Conservation (phyloP, 2,329 filamentous ascomycete species). For the Onygenales sp. region DNA sequence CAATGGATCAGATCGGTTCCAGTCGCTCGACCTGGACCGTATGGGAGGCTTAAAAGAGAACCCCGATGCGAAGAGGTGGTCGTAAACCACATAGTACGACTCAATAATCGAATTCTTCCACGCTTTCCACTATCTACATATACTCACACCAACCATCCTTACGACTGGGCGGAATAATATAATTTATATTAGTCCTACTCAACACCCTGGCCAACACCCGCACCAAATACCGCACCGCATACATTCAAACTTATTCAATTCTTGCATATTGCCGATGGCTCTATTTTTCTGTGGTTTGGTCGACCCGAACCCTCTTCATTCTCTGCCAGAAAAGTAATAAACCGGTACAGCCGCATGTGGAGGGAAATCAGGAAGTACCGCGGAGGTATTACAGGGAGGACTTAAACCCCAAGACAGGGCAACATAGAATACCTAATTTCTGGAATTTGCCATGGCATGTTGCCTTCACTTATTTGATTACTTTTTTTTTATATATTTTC, state of each 20-base stretch:
- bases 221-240: not conserved
- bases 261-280: not conserved
- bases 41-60: conserved; percentile 95
- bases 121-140: no score
- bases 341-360: no score
- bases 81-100: conserved; percentile 14
- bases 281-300: not conserved
- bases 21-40: conserved; percentile 87
- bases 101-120: no score
- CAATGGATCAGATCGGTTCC: conserved; percentile 67
- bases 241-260: not conserved
- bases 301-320: not conserved
- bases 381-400: no score
- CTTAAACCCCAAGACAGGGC: no score
- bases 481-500: not conserved
- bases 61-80: conserved; percentile 32
- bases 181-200: not conserved
- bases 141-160: no score
- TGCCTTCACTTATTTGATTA: conserved; percentile 11
- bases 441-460: not conserved
- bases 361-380: no score
- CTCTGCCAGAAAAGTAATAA: not conserved
- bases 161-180: not conserved
- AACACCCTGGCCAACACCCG: no score
- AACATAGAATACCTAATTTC: not conserved